These are phyloP conservation scores for Chaetomiaceae sp. DNA, from an alignment of 2,329 filamentous ascomycete genomes.

Conservation along the genomic window DNA sequence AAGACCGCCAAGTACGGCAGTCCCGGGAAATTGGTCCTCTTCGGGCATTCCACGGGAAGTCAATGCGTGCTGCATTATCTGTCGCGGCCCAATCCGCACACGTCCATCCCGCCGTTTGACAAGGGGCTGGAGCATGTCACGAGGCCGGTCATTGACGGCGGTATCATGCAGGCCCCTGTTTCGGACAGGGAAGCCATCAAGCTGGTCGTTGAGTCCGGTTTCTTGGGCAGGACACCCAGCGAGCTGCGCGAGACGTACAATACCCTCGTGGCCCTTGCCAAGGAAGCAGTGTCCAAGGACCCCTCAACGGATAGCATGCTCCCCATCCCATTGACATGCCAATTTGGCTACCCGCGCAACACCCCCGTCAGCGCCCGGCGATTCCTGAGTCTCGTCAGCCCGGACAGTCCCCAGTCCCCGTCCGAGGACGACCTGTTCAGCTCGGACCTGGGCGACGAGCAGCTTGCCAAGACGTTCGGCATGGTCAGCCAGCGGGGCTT, in stretches of 20 bases:
- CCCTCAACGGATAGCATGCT: slow-evolving; percentile 31
- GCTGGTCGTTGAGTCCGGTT: slow-evolving; percentile 41
- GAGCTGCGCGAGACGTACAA: slow-evolving; percentile 34
- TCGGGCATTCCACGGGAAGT: slow-evolving; percentile 56
- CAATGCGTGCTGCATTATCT: slow-evolving; percentile 59
- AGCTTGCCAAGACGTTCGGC: slow-evolving; percentile 61
- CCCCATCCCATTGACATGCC: slow-evolving; percentile 32
- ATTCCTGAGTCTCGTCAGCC: slow-evolving; percentile 44
- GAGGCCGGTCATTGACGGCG: slow-evolving; percentile 57
- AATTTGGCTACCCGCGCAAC: slow-evolving; percentile 28
- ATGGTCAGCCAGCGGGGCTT: slow-evolving; percentile 40
- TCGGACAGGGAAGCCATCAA: slow-evolving; percentile 66
- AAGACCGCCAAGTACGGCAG: slow-evolving; percentile 32
- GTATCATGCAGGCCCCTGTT: slow-evolving; percentile 74
- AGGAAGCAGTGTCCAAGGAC: slow-evolving; percentile 24
- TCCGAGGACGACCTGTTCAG: slow-evolving; percentile 84
- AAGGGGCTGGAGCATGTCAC: slow-evolving; percentile 38
- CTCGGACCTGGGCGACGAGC: slow-evolving; percentile 58
- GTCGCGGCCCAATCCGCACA: slow-evolving; percentile 37
- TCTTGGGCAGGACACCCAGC: slow-evolving; percentile 29
- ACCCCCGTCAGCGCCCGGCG: slow-evolving; percentile 29
- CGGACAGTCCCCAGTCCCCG: slow-evolving; percentile 43
- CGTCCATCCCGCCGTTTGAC: slow-evolving; percentile 35
- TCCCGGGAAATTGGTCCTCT: slow-evolving; percentile 47
- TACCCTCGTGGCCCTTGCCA: slow-evolving; percentile 36